A percentile compares a stretch with the other conserved stretches of the same genome.
Evolutionary conservation across 2,329 filamentous ascomycete species (phyloP).

Genomic region (Nemania sp.): DNA sequence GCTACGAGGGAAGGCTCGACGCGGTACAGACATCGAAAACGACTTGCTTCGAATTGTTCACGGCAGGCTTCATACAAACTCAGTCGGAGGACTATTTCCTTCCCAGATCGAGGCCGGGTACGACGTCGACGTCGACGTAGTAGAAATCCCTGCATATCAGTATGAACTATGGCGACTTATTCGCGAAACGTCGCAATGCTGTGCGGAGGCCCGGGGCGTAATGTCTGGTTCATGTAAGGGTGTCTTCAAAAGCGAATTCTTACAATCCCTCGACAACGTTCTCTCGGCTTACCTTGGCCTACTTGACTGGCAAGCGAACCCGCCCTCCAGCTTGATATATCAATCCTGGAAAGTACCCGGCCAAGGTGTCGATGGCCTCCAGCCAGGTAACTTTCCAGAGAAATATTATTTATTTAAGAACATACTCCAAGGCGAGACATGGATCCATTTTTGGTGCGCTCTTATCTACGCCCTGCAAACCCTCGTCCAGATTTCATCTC

Average conservation of each 20-base stretch:
- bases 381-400: not conserved
- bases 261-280: constrained; percentile 6
- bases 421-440: constrained; percentile 11
- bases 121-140: not conserved
- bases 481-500: constrained; percentile 7
- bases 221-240: not conserved
- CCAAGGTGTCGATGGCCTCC: not conserved
- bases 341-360: not conserved
- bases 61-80: constrained; percentile 10
- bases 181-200: constrained; percentile 11
- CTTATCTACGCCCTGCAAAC: constrained; percentile 14
- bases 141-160: not conserved
- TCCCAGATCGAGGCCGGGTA: not conserved
- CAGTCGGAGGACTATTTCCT: constrained; percentile 7
- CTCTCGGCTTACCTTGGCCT: constrained; percentile 6
- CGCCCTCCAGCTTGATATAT: constrained; percentile 6
- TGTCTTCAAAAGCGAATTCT: not conserved
- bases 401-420: constrained; percentile 21
- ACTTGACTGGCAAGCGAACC: constrained; percentile 1
- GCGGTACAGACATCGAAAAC: not conserved
- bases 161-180: constrained; percentile 12
- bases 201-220: not conserved
- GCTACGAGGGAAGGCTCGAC: not conserved
- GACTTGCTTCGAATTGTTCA: constrained; percentile 10
- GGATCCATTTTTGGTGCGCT: constrained; percentile 21